Conservation (phyloP, 192 early-diverging fungal species). For the Mortierella alpina region DNA sequence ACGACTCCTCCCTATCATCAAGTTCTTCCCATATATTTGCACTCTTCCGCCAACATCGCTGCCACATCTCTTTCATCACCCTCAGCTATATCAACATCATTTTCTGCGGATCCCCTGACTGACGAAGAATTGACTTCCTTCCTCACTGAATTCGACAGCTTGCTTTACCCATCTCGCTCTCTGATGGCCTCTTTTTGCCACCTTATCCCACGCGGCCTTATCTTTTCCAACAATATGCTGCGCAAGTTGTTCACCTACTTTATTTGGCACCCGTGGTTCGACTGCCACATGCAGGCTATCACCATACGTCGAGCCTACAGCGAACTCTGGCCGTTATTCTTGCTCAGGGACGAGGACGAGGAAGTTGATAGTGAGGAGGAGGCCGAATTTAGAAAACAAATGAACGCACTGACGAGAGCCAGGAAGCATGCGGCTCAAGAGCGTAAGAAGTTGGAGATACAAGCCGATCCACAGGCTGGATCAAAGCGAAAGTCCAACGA, state of each 20-base stretch:
- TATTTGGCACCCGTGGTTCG: constrained; percentile 35
- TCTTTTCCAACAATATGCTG: neutral
- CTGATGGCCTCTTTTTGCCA: constrained; percentile 20
- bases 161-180: constrained; percentile 28
- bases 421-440: neutral
- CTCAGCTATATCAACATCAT: neutral
- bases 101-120: neutral
- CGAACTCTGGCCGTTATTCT: constrained; percentile 26
- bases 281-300: constrained; percentile 29
- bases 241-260: constrained; percentile 36
- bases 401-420: too few relatives aligned
- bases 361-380: neutral
- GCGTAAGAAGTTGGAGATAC: neutral
- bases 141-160: neutral
- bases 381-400: too few relatives aligned
- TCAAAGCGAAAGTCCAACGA: neutral
- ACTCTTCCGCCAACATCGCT: neutral
- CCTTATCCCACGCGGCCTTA: constrained; percentile 9
- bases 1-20: neutral
- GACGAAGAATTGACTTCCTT: neutral
- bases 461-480: neutral
- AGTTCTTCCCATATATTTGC: neutral
- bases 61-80: neutral
- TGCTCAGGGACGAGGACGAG: constrained; percentile 20
- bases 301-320: constrained; percentile 15